Evolutionary conservation across 1,139 yeast genomes (phyloP).

Genomic region (Protomyces macrosporus): DNA sequence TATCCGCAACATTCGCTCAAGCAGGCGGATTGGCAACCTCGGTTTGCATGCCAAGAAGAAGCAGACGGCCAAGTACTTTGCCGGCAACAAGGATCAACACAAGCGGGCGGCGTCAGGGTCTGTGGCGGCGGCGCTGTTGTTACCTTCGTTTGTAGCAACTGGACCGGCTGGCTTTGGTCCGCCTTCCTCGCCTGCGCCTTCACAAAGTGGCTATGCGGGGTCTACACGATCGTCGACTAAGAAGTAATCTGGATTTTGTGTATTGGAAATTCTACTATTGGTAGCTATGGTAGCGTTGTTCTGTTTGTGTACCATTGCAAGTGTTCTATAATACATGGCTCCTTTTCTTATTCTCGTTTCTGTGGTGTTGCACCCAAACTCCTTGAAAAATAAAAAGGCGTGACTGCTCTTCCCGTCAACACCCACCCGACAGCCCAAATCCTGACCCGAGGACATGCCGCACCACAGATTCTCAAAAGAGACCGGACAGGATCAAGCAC

Average conservation of each 20-base stretch:
- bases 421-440: no score
- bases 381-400: no score
- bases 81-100: conserved; percentile 22
- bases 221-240: not conserved
- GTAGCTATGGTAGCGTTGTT: not conserved
- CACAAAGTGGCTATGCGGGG: not conserved
- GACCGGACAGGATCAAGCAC: no score
- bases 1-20: conserved; percentile 42
- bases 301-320: not conserved
- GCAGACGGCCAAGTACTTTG: conserved; percentile 18
- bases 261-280: not conserved
- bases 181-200: conserved; percentile 13
- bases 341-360: no score
- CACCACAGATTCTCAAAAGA: no score
- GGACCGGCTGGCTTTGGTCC: conserved; percentile 25
- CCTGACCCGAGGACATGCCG: no score
- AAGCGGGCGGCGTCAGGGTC: conserved; percentile 22
- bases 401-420: not conserved
- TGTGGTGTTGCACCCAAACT: not conserved
- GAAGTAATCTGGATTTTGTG: not conserved
- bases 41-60: conserved; percentile 9
- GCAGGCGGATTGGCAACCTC: conserved; percentile 32
- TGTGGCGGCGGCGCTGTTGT: conserved; percentile 24
- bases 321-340: no score
- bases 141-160: conserved; percentile 21